These are phyloP conservation scores for Pestalotiopsis sp. DNA, from an alignment of 2,329 filamentous ascomycete genomes.

Conservation along the genomic window DNA sequence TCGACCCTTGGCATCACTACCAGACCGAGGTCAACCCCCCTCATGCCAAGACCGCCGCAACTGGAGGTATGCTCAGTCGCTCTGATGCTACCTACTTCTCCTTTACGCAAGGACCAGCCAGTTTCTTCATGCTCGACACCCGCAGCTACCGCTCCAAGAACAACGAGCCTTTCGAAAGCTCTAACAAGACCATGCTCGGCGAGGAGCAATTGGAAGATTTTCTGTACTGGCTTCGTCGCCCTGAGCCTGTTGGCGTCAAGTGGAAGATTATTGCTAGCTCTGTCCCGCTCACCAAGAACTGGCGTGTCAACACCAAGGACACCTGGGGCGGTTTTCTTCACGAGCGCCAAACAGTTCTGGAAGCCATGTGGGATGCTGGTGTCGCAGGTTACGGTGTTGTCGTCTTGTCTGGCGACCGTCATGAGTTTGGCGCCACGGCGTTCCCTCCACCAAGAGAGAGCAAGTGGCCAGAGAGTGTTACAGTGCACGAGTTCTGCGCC, in stretches of 20 bases:
- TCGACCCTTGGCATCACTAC: conserved; percentile 85
- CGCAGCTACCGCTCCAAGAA: conserved; percentile 80
- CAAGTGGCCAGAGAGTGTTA: conserved; percentile 62
- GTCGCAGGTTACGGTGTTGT: conserved; percentile 75
- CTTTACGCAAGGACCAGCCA: conserved; percentile 86
- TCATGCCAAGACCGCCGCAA: conserved; percentile 51
- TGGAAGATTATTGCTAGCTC: conserved; percentile 95
- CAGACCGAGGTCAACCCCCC: conserved; percentile 86
- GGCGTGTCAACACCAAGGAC: conserved; percentile 83
- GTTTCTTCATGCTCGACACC: conserved; percentile 94
- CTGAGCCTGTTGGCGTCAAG: conserved; percentile 74
- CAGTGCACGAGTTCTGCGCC: conserved; percentile 88
- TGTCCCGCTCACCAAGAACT: conserved; percentile 97
- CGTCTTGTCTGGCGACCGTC: conserved; percentile 87
- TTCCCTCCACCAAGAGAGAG: conserved; percentile 65
- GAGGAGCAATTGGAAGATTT: conserved; percentile 77
- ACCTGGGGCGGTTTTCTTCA: conserved; percentile 92
- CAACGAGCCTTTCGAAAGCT: conserved; percentile 57
- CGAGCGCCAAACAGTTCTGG: conserved; percentile 77
- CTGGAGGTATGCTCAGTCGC: conserved; percentile 33
- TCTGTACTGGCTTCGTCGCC: conserved; percentile 71
- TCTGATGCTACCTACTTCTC: conserved; percentile 78
- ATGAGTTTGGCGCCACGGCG: conserved; percentile 92
- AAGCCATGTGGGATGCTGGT: conserved; percentile 92
- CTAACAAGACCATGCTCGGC: conserved; percentile 86